A percentile compares a stretch with the other conserved stretches of the same genome.
Evolutionary conservation across 352 stramenopile genomes (phyloP).

Genomic region (Phytopythium sindhum): DNA sequence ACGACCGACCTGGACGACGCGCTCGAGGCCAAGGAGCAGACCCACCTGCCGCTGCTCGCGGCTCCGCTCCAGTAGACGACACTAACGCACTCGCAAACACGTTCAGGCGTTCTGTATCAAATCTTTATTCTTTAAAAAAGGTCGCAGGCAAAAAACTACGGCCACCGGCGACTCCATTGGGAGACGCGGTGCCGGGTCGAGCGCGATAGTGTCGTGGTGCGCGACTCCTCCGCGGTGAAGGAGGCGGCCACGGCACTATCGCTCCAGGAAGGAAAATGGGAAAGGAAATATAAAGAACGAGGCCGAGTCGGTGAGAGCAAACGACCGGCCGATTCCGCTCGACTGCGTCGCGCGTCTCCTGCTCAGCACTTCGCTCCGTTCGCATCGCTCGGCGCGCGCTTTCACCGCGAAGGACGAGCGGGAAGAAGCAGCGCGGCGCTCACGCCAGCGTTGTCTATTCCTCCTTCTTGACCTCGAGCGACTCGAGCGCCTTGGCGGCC

Average conservation of each 20-base stretch:
- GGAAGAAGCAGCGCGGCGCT: background rate
- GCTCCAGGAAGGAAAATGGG: background rate
- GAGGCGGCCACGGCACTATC: background rate
- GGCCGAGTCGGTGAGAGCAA: background rate
- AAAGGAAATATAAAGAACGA: background rate
- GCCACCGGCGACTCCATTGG: background rate
- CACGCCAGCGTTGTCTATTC: constrained; percentile 19
- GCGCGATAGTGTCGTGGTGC: background rate
- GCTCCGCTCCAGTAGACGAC: background rate
- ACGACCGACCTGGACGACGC: constrained; percentile 36
- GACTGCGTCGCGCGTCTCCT: background rate
- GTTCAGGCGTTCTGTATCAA: background rate
- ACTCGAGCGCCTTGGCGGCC: constrained; percentile 89
- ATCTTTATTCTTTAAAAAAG: constrained; percentile 15
- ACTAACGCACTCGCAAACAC: background rate
- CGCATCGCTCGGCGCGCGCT: too few species aligned
- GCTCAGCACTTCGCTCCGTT: background rate
- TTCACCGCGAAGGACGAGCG: too few species aligned
- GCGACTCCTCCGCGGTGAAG: background rate
- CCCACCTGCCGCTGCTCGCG: constrained; percentile 6
- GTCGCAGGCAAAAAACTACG: background rate
- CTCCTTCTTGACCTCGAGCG: constrained; percentile 91
- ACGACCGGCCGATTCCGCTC: background rate
- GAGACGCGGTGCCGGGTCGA: background rate
- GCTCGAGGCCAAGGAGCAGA: constrained; percentile 23